Percentiles rank a stretch among this genome's conserved stretches.
Conservation (phyloP, 2,329 filamentous ascomycete species). For the Fusarium multiceps region DNA sequence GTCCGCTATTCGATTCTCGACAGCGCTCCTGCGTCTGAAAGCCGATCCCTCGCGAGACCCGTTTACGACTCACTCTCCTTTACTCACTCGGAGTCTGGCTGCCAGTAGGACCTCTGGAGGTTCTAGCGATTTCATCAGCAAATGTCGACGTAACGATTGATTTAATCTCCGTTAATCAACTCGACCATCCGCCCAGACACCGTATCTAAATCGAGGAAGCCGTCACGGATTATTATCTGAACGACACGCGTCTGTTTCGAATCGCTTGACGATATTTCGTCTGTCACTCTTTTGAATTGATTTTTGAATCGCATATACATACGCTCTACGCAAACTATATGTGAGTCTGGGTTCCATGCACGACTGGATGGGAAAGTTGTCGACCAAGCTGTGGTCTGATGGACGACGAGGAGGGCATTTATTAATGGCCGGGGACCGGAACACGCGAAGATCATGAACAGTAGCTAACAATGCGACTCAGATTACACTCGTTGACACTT, state of each 20-base stretch:
- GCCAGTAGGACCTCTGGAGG: constrained; percentile 47
- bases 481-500: constrained; percentile 63
- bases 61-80: constrained; percentile 35
- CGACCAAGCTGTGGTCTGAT: not conserved
- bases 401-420: not conserved
- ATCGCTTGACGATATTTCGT: constrained; percentile 58
- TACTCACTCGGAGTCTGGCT: constrained; percentile 41
- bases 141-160: constrained; percentile 50
- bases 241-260: constrained; percentile 47
- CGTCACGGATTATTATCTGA: constrained; percentile 42
- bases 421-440: not conserved
- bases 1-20: constrained; percentile 49
- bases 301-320: constrained; percentile 45
- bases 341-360: constrained; percentile 33
- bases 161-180: constrained; percentile 39
- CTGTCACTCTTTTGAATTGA: constrained; percentile 59
- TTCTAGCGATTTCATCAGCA: constrained; percentile 46
- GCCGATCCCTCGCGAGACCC: constrained; percentile 40
- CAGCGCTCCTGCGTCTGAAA: constrained; percentile 45
- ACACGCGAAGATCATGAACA: not conserved
- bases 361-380: not conserved
- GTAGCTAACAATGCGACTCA: constrained; percentile 28
- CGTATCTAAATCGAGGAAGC: constrained; percentile 22
- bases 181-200: constrained; percentile 32
- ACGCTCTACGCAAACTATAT: constrained; percentile 48